Evolutionary conservation across 202 grass and related monocot species (phyloP), one percentile per base, ranked within the genome.

Genomic region (Brachypodium distachyon): DNA sequence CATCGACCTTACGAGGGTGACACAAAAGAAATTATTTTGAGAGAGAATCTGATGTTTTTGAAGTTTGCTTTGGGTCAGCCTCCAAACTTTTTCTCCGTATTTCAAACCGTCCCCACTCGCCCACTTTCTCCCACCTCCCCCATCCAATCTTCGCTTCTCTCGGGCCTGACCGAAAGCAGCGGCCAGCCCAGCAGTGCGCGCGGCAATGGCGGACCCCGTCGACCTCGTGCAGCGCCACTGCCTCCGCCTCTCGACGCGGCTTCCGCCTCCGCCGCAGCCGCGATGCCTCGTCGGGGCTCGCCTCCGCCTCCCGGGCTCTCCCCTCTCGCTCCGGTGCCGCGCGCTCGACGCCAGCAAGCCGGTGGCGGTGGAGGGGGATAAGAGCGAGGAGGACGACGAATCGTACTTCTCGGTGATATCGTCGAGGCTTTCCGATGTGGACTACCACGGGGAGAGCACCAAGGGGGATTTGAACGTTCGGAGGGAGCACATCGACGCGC

Each of bases 381-480:
- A 46, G 46, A 7, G 42, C 2, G 84, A 80, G 76, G 86, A 81
- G 78, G 80, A 81, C 44, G 85, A 91, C 54, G 88, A 89, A 56
- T 77, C 67, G 5, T 87, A 83, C 85, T 97, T 97, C 84, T 94
- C 94, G 6, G 79, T 97, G 61, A 97, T 91, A 38, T 90, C 94
- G 19, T 93, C 90, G 9, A 85, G 86, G 75, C 81, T 81, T 33
- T 97, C 94, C 41, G 79, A 90, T 61, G 91, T 97, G 67, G 94
- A 97, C 68, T 97, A 97, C 83, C 76, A 94, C 1, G 94, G 94
- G 61, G 82, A 97, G 86, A 97, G 91, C 76, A 97, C 94, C 76
- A 97, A 91, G 81, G 94, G 93, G 38, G 91, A 97, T 81, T 77
- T 97, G 79, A 97, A 92, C 76, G 91, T 97, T 36, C 84, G 90